These are phyloP conservation scores for Fusarium equiseti DNA, from an alignment of 2,329 filamentous ascomycete genomes.

Conservation along the genomic window DNA sequence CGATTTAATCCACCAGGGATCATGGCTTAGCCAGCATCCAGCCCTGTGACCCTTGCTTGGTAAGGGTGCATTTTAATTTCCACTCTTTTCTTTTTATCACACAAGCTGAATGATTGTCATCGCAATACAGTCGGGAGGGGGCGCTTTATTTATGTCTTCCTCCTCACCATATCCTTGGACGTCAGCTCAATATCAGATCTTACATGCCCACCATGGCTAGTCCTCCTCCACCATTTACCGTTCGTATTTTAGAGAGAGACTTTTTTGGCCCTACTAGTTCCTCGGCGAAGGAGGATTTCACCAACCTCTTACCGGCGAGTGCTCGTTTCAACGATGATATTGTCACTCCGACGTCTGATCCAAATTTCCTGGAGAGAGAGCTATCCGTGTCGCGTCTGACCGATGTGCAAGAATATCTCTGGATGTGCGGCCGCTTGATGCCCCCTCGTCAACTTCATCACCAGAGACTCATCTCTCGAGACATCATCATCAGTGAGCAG, in stretches of 20 bases:
- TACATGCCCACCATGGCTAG: conserved; percentile 12
- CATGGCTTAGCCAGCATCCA: conserved; percentile 5
- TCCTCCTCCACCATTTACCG: conserved; percentile 27
- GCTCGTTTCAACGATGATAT: conserved; percentile 34
- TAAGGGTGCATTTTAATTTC: conserved; percentile 22
- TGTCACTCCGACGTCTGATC: conserved; percentile 25
- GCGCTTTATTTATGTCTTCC: conserved; percentile 1
- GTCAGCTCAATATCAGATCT: neutral
- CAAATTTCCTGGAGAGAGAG: conserved; percentile 33
- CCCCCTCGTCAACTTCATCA: conserved; percentile 56
- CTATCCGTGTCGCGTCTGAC: conserved; percentile 35
- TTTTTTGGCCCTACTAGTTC: neutral
- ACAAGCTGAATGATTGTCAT: neutral
- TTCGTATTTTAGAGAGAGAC: conserved; percentile 19
- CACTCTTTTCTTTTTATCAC: conserved; percentile 3
- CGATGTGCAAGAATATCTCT: conserved; percentile 36
- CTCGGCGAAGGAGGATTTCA: neutral
- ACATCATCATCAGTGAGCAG: conserved; percentile 54
- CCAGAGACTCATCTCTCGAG: conserved; percentile 50
- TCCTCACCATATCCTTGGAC: neutral
- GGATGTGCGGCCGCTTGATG: conserved; percentile 45
- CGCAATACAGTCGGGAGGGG: neutral
- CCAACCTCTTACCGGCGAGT: conserved; percentile 23
- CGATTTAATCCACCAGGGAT: neutral
- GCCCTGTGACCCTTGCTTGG: conserved; percentile 31